Evolutionary conservation across 371 early-diverging fungal species (phyloP).

Genomic region (Mortierella sp.): DNA sequence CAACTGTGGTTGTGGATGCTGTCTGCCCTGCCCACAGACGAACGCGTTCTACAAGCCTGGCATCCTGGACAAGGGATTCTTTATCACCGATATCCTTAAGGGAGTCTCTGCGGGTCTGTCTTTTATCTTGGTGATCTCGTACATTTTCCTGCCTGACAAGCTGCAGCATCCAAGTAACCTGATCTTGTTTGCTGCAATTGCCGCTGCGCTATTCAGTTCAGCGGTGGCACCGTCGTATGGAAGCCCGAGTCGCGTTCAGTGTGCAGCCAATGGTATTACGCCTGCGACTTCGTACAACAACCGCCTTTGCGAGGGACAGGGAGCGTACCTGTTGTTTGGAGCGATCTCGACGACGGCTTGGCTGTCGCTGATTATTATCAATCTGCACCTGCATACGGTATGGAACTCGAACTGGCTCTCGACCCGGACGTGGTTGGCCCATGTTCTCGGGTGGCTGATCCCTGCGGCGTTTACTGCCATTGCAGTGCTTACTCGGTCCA

Average conservation of each 20-base stretch:
- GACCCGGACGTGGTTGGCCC: slow-evolving; percentile 61
- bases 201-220: slow-evolving; percentile 13
- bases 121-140: slow-evolving; percentile 64
- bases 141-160: slow-evolving; percentile 26
- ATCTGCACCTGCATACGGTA: slow-evolving; percentile 73
- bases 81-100: slow-evolving; percentile 65
- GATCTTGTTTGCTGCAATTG: slow-evolving; percentile 26
- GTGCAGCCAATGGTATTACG: slow-evolving; percentile 56
- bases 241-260: slow-evolving; percentile 65
- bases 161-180: slow-evolving; percentile 23
- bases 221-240: slow-evolving; percentile 41
- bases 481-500: slow-evolving; percentile 52
- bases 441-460: slow-evolving; percentile 69
- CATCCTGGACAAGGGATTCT: slow-evolving; percentile 59
- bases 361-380: slow-evolving; percentile 70
- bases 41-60: slow-evolving; percentile 60
- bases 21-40: slow-evolving; percentile 37
- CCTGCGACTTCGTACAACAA: slow-evolving; percentile 66
- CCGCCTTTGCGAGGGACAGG: slow-evolving; percentile 68
- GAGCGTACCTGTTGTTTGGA: slow-evolving; percentile 66
- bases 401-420: slow-evolving; percentile 70
- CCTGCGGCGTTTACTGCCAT: slow-evolving; percentile 65
- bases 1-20: slow-evolving; percentile 33
- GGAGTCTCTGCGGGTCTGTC: slow-evolving; percentile 62
- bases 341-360: slow-evolving; percentile 70